Percentiles rank a stretch among this genome's conserved stretches.
These are phyloP conservation scores for Bipolaris oryzae DNA, from an alignment of 2,329 filamentous ascomycete species.

Conservation along the genomic window DNA sequence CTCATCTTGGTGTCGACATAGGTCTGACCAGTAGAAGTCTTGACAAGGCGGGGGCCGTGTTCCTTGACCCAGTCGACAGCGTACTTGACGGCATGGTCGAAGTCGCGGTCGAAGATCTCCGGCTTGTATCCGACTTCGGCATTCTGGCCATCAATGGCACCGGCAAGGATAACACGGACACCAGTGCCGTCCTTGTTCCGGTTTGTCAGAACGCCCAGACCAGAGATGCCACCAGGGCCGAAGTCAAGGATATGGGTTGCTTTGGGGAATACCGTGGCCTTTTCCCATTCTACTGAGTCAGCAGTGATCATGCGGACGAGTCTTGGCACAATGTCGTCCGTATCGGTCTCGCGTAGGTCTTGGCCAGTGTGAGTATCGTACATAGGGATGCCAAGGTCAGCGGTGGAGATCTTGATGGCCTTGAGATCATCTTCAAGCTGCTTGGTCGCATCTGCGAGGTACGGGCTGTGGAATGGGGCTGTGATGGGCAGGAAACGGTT, in stretches of 20 bases:
- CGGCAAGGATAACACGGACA: constrained; percentile 93
- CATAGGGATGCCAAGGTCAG: constrained; percentile 79
- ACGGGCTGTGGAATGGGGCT: constrained; percentile 96
- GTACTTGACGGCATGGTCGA: constrained; percentile 91
- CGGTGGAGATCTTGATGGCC: constrained; percentile 75
- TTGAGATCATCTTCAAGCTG: constrained; percentile 88
- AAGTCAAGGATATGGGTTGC: constrained; percentile 97
- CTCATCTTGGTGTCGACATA: constrained; percentile 87
- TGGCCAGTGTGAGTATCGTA: constrained; percentile 81
- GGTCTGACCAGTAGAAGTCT: constrained; percentile 85
- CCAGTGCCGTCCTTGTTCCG: constrained; percentile 99
- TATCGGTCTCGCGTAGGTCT: constrained; percentile 73
- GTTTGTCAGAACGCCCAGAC: constrained; percentile 93
- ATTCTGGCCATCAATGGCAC: constrained; percentile 88
- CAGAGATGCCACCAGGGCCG: constrained; percentile 94
- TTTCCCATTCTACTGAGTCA: constrained; percentile 95
- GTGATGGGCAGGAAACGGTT: constrained; percentile 98
- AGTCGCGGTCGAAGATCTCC: constrained; percentile 95
- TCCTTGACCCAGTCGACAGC: constrained; percentile 98
- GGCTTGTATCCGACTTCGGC: constrained; percentile 96
- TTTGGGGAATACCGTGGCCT: constrained; percentile 84
- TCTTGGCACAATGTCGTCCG: constrained; percentile 80
- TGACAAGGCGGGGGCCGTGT: constrained; percentile 89
- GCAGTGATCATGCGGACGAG: constrained; percentile 92
- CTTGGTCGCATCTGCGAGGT: constrained; percentile 79